These are phyloP conservation scores for Microsporum canis DNA, from an alignment of 2,329 filamentous ascomycete genomes.

Conservation along the genomic window DNA sequence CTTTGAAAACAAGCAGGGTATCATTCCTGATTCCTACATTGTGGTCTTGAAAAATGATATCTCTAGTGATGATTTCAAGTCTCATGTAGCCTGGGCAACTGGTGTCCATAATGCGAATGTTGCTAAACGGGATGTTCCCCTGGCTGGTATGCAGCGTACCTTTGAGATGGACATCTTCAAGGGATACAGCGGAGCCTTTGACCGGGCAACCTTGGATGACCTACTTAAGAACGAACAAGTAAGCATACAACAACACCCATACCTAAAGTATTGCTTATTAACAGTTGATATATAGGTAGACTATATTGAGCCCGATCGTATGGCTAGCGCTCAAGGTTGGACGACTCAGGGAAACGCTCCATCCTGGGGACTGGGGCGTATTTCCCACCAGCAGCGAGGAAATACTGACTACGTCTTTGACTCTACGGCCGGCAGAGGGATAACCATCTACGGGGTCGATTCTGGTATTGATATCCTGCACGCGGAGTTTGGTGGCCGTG, in stretches of 20 bases:
- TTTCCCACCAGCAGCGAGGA: slow-evolving; percentile 21
- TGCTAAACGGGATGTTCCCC: background rate
- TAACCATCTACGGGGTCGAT: slow-evolving; percentile 30
- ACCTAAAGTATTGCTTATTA: background rate
- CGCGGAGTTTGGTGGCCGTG: slow-evolving; percentile 28
- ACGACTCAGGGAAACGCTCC: slow-evolving; percentile 17
- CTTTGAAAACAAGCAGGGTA: background rate
- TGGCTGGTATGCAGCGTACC: background rate
- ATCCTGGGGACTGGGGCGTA: slow-evolving; percentile 27
- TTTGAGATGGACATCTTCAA: background rate
- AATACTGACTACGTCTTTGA: slow-evolving; percentile 28
- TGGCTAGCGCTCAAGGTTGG: background rate
- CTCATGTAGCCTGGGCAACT: slow-evolving; percentile 3
- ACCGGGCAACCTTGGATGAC: background rate
- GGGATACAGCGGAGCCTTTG: slow-evolving; percentile 5
- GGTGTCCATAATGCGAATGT: background rate
- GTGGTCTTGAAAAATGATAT: slow-evolving; percentile 9
- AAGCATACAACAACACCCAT: background rate
- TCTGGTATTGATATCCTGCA: slow-evolving; percentile 27
- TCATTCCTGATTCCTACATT: slow-evolving; percentile 9
- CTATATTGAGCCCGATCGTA: slow-evolving; percentile 12
- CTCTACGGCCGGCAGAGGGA: slow-evolving; percentile 24
- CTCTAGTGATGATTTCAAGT: slow-evolving; percentile 1
- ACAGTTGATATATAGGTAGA: slow-evolving; percentile 9
- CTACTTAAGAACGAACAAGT: background rate